Conservation (phyloP, 1,139 yeast genomes). For the Candida sp. region DNA sequence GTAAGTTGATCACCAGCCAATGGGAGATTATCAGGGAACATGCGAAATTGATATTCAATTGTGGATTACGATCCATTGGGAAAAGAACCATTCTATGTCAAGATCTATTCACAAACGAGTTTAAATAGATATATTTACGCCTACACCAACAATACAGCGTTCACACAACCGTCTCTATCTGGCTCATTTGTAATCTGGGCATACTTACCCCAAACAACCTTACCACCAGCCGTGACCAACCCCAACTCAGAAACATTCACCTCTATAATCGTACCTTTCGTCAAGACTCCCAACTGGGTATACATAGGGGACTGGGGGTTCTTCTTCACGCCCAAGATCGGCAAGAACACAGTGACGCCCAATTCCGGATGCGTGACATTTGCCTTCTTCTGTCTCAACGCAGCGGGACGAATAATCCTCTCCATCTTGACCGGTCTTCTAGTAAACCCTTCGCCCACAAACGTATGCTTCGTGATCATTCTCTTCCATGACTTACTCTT, state of each 20-base stretch:
- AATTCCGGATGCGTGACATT: conserved; percentile 99
- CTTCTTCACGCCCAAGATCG: conserved; percentile 95
- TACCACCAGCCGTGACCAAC: conserved; percentile 98
- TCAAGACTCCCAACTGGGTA: conserved; percentile 96
- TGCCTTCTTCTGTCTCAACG: conserved; percentile 98
- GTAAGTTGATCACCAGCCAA: conserved; percentile 49
- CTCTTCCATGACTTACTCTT: conserved; percentile 98
- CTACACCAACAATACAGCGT: conserved; percentile 85
- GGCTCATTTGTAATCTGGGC: conserved; percentile 99
- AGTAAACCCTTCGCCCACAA: conserved; percentile 99
- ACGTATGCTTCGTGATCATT: conserved; percentile 99
- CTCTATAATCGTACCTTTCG: conserved; percentile 98
- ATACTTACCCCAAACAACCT: conserved; percentile 99
- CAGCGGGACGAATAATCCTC: conserved; percentile 95
- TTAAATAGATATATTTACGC: neutral
- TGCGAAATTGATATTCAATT: conserved; percentile 59
- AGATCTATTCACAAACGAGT: conserved; percentile 48
- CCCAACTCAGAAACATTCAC: conserved; percentile 98
- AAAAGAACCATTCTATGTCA: conserved; percentile 50
- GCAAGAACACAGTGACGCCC: conserved; percentile 92
- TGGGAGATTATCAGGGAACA: conserved; percentile 67
- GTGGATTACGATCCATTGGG: conserved; percentile 63
- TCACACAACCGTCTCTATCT: conserved; percentile 99
- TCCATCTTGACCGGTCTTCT: conserved; percentile 99
- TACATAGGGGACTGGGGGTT: conserved; percentile 99